phyloP scores from a whole-genome alignment of 495 filamentous ascomycete species.

The Xanthoparmelia taractica region DNA sequence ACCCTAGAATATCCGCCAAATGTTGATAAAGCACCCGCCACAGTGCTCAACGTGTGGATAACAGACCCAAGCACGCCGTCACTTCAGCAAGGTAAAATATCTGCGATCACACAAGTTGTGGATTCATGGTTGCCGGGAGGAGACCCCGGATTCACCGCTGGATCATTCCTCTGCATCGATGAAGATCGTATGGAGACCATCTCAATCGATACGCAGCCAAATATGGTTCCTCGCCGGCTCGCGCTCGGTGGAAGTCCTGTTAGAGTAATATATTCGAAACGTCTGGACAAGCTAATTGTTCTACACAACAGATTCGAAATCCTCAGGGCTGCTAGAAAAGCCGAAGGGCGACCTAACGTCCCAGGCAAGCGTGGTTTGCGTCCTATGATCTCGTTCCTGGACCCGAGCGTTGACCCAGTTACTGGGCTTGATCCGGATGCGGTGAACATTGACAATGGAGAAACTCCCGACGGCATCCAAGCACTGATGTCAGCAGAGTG shows the following conservation, averaged over 20 bases:
- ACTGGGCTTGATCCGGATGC: neutral
- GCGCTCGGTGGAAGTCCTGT: slow-evolving; percentile 37
- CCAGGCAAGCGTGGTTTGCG: slow-evolving; percentile 30
- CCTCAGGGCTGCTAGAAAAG: slow-evolving; percentile 21
- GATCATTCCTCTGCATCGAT: slow-evolving; percentile 39
- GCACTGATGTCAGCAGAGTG: slow-evolving; percentile 3
- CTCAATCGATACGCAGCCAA: slow-evolving; percentile 29
- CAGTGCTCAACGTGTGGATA: slow-evolving; percentile 17
- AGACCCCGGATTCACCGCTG: slow-evolving; percentile 16
- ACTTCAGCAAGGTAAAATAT: slow-evolving; percentile 13
- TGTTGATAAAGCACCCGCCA: slow-evolving; percentile 17
- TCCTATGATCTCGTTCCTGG: slow-evolving; percentile 35
- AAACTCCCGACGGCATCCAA: neutral
- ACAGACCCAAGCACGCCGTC: slow-evolving; percentile 14
- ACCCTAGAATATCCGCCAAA: slow-evolving; percentile 16
- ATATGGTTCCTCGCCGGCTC: slow-evolving; percentile 39
- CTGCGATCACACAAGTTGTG: slow-evolving; percentile 19
- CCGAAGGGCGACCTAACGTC: neutral
- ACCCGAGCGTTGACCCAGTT: neutral
- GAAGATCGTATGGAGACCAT: slow-evolving; percentile 38
- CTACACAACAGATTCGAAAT: slow-evolving; percentile 30
- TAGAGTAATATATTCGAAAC: slow-evolving; percentile 37
- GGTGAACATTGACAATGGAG: neutral
- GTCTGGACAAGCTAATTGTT: slow-evolving; percentile 38
- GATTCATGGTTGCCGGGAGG: slow-evolving; percentile 15